phyloP scores from a whole-genome alignment of 1,139 yeast genomes.

The Lodderomyces beijingensis region DNA sequence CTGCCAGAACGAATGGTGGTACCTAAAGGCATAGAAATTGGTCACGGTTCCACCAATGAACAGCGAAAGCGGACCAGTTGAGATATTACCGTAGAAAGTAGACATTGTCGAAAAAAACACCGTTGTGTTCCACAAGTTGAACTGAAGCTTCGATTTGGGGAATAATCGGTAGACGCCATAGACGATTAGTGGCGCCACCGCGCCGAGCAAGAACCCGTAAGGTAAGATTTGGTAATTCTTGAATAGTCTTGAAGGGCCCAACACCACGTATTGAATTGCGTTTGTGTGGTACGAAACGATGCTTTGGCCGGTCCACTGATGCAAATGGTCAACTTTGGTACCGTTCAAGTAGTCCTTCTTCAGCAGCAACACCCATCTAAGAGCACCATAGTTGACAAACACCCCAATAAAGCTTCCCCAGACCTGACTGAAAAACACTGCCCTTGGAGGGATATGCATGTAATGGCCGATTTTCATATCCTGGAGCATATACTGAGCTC shows the following conservation, averaged over 20 bases:
- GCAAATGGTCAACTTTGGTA: conserved; percentile 35
- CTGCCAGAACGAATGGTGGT: conserved; percentile 37
- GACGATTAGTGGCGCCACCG: conserved; percentile 32
- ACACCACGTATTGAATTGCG: conserved; percentile 47
- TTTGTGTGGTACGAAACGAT: conserved; percentile 41
- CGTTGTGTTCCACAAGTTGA: conserved; percentile 45
- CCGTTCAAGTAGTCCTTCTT: conserved; percentile 40
- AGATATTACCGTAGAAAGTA: conserved; percentile 44
- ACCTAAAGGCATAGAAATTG: conserved; percentile 41
- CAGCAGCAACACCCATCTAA: conserved; percentile 41
- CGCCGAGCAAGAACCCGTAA: conserved; percentile 41
- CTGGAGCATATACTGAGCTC: conserved; percentile 47
- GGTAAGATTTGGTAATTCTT: conserved; percentile 38
- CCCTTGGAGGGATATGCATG: conserved; percentile 44
- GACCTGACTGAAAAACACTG: conserved; percentile 45
- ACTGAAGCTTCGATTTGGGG: conserved; percentile 21
- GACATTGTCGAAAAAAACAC: conserved; percentile 48
- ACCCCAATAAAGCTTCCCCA: conserved; percentile 51
- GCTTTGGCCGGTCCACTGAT: conserved; percentile 52
- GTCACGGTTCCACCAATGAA: conserved; percentile 46
- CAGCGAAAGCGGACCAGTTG: conserved; percentile 48
- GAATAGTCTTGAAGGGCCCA: conserved; percentile 45
- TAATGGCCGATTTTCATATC: conserved; percentile 47
- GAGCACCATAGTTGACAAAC: conserved; percentile 44
- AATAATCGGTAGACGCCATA: conserved; percentile 25